These are phyloP conservation scores for Blastomyces percursus DNA, from an alignment of 2,329 filamentous ascomycete species.

Conservation along the genomic window DNA sequence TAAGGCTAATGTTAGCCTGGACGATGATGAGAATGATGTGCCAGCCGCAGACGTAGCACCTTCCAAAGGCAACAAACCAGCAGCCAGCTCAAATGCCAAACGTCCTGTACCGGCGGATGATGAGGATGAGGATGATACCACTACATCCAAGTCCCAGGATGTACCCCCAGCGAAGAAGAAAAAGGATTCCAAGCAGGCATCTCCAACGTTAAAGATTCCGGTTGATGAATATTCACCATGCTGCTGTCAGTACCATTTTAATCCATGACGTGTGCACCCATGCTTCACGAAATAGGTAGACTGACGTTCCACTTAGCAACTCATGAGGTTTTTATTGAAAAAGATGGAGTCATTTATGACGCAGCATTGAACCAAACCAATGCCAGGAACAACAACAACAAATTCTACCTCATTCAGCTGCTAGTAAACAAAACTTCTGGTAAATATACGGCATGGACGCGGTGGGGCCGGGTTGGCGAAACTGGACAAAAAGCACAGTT, in stretches of 20 bases:
- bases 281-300: neutral
- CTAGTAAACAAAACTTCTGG: slow-evolving; percentile 28
- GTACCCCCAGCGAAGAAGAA: slow-evolving; percentile 25
- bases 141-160: slow-evolving; percentile 18
- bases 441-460: slow-evolving; percentile 55
- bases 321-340: slow-evolving; percentile 54
- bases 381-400: slow-evolving; percentile 62
- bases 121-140: slow-evolving; percentile 12
- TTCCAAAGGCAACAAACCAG: slow-evolving; percentile 23
- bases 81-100: slow-evolving; percentile 19
- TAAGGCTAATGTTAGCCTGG: neutral
- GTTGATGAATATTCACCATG: slow-evolving; percentile 38
- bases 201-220: slow-evolving; percentile 31
- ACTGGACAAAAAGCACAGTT: slow-evolving; percentile 36
- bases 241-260: slow-evolving; percentile 12
- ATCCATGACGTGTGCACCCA: neutral
- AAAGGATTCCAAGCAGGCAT: slow-evolving; percentile 30
- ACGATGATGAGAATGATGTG: slow-evolving; percentile 4
- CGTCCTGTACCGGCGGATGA: slow-evolving; percentile 15
- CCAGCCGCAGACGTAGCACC: slow-evolving; percentile 19
- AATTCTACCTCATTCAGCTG: slow-evolving; percentile 68
- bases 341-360: slow-evolving; percentile 59
- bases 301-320: slow-evolving; percentile 8
- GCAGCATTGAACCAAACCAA: slow-evolving; percentile 72
- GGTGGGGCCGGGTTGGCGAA: slow-evolving; percentile 67